Conservation (phyloP, 2,329 filamentous ascomycete species). For the Dendryphion nanum region DNA sequence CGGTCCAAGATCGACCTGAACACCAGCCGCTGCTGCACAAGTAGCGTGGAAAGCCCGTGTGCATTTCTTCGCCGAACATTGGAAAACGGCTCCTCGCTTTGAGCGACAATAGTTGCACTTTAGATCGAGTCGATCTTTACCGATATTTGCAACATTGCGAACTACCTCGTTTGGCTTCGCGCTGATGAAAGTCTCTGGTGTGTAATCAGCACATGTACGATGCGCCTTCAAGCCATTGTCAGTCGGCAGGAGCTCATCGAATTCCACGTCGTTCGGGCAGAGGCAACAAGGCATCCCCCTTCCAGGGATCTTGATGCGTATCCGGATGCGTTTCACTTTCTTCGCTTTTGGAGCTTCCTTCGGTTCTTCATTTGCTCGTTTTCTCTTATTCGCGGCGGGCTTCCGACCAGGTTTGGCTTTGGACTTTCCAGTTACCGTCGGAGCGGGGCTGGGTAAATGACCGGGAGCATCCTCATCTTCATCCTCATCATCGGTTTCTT, state of each 20-base stretch:
- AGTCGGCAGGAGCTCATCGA: constrained; percentile 78
- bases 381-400: constrained; percentile 60
- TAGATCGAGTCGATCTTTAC: constrained; percentile 82
- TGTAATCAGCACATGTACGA: constrained; percentile 83
- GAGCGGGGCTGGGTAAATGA: constrained; percentile 74
- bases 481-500: constrained; percentile 71
- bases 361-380: constrained; percentile 45
- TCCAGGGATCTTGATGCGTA: constrained; percentile 68
- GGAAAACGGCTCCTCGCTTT: constrained; percentile 93
- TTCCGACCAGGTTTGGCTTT: constrained; percentile 70
- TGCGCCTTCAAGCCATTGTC: constrained; percentile 87
- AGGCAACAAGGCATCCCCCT: constrained; percentile 84
- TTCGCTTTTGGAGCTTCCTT: constrained; percentile 55
- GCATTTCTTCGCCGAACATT: constrained; percentile 94
- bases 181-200: constrained; percentile 87
- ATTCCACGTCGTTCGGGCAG: constrained; percentile 85
- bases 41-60: constrained; percentile 91
- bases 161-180: constrained; percentile 70
- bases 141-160: constrained; percentile 75
- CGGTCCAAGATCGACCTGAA: constrained; percentile 83
- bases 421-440: constrained; percentile 68
- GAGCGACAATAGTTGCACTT: constrained; percentile 95
- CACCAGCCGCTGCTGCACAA: constrained; percentile 87
- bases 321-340: constrained; percentile 70
- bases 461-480: constrained; percentile 56